Evolutionary conservation across 176 grass and related monocot species (phyloP), one percentile per base, ranked within the genome.

Genomic region (Eragrostis nindensis): DNA sequence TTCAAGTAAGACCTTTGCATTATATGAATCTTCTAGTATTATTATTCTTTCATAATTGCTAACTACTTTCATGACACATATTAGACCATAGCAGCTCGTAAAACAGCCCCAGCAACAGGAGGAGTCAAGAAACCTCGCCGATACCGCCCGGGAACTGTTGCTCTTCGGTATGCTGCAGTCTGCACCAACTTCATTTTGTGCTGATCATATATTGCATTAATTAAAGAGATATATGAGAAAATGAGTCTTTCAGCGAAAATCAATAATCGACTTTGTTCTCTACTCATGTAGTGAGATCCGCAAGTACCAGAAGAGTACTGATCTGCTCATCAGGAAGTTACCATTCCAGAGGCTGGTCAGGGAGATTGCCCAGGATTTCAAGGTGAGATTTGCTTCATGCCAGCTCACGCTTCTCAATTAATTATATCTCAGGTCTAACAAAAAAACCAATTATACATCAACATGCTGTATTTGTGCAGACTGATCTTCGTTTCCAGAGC

Each of bases 251-350:
- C 32, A 36, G 32, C 4, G 32, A 36, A 2, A 36, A 36, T 36
- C 32, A 36, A 36, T 36, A 36, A 36, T 36, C 32, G 32, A 36
- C 32, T 36, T 6, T 2, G 10, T 6, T 36, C 32, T 56, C 53
- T n/a, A 21, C 4, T 17, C 18, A 5, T n/a, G 39, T 10, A 68
- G 90, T 0, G 90, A 97, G 49, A 36, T 36, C 63, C 77, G 88
- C 80, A 93, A 91, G 86, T 97, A 92, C 40, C 87, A 95, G 90
- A 95, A 95, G 87, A 90, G 90, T 75, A 95, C 87, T 3, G 93
- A 95, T 79, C 85, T 95, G 66, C 90, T 95, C 1, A 95, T 95
- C 74, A 47, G 93, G 53, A 95, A 92, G 90, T 82, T 95, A 5
- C 89, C 92, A 0, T 95, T 95, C 56, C 88, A 97, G 94, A 77